Evolutionary conservation across 768 basidiomycete species (phyloP).

Genomic region (Amanita jacksonii): DNA sequence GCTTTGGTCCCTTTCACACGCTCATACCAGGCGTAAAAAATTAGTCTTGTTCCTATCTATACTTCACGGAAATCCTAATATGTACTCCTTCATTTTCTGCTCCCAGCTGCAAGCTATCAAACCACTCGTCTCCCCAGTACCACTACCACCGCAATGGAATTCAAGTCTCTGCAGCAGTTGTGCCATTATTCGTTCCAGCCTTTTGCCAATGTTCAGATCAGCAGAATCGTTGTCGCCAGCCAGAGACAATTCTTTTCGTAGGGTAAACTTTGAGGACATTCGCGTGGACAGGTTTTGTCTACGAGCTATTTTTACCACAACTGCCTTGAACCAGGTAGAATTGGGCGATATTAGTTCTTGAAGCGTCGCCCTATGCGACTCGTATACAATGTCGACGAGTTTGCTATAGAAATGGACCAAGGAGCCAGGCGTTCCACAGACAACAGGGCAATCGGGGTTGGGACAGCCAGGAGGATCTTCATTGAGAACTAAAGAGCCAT

Average conservation of each 20-base stretch:
- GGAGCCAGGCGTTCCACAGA: conserved; percentile 79
- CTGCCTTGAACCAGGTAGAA: conserved; percentile 30
- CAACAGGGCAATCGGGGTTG: conserved; percentile 68
- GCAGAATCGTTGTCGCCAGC: background rate
- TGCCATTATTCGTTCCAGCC: conserved; percentile 23
- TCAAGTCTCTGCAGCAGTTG: conserved; percentile 21
- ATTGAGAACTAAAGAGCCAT: conserved; percentile 22
- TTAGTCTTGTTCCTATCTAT: background rate
- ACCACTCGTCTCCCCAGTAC: conserved; percentile 17
- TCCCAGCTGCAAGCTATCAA: conserved; percentile 54
- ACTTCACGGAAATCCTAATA: conserved; percentile 51
- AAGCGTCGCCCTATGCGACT: conserved; percentile 28
- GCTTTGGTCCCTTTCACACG: conserved; percentile 9
- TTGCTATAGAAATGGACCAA: conserved; percentile 56
- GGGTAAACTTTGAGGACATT: conserved; percentile 10
- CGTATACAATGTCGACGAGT: conserved; percentile 40
- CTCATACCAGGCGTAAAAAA: conserved; percentile 7
- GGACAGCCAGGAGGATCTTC: conserved; percentile 63
- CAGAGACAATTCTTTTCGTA: too few species aligned
- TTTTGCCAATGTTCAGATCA: conserved; percentile 7
- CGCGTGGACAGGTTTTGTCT: background rate
- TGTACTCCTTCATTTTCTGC: conserved; percentile 46
- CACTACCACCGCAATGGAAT: conserved; percentile 36
- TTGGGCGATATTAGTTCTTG: conserved; percentile 24
- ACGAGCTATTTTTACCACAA: conserved; percentile 32